These are phyloP conservation scores for Proliferodiscus dingleyae DNA, from an alignment of 2,329 filamentous ascomycete species.

Conservation along the genomic window DNA sequence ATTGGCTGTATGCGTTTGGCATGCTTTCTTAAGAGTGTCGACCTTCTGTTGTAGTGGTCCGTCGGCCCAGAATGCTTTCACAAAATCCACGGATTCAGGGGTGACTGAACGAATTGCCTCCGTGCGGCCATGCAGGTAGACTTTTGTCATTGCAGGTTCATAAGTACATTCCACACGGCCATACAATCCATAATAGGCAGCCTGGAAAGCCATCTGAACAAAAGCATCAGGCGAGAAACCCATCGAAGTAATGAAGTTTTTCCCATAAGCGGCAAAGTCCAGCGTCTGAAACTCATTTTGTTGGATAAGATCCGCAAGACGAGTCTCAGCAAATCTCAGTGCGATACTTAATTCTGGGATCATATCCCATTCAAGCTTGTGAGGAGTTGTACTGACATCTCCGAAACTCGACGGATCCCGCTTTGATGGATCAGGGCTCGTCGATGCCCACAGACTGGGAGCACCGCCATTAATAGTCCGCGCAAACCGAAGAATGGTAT, in stretches of 20 bases:
- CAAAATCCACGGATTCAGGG: constrained; percentile 77
- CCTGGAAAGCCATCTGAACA: constrained; percentile 98
- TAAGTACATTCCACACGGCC: constrained; percentile 92
- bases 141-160: constrained; percentile 97
- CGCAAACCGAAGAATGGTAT: constrained; percentile 94
- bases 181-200: constrained; percentile 94
- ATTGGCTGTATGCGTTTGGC: constrained; percentile 71
- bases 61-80: constrained; percentile 92
- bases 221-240: constrained; percentile 96
- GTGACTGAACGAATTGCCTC: constrained; percentile 89
- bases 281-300: constrained; percentile 95
- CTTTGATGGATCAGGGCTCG: constrained; percentile 87
- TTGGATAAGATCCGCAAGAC: constrained; percentile 87
- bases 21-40: constrained; percentile 77
- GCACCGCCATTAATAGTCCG: constrained; percentile 92
- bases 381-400: constrained; percentile 86
- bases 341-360: constrained; percentile 84
- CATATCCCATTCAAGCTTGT: constrained; percentile 98
- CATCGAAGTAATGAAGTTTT: constrained; percentile 96
- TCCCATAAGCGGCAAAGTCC: constrained; percentile 85
- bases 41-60: constrained; percentile 79
- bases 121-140: constrained; percentile 87
- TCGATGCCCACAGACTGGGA: constrained; percentile 85
- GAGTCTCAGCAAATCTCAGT: constrained; percentile 89
- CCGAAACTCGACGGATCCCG: constrained; percentile 87